Percentiles rank a stretch among this genome's conserved stretches.
Conservation (phyloP, 2,329 filamentous ascomycete species). For the Penicillium sp. region DNA sequence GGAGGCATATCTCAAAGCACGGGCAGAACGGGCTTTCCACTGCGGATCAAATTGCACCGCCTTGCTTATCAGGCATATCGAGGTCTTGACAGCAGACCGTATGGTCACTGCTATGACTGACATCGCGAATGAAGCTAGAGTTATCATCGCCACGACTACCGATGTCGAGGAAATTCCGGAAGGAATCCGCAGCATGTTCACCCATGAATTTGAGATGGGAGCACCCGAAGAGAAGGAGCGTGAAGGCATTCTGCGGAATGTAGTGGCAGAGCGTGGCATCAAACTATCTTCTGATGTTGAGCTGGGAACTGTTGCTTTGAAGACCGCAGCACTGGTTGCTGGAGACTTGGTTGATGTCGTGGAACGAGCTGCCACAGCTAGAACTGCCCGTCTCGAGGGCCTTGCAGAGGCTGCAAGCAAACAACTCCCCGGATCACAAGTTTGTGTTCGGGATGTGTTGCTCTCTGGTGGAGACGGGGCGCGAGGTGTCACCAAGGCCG, state of each 20-base stretch:
- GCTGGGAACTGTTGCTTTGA: conserved; percentile 79
- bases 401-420: conserved; percentile 55
- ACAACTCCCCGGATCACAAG: conserved; percentile 26
- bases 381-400: conserved; percentile 71
- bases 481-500: conserved; percentile 73
- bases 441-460: conserved; percentile 80
- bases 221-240: conserved; percentile 91
- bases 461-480: conserved; percentile 80
- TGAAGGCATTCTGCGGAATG: conserved; percentile 79
- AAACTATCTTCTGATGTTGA: conserved; percentile 82
- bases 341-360: conserved; percentile 94
- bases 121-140: conserved; percentile 73
- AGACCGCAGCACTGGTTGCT: conserved; percentile 92
- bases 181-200: conserved; percentile 85
- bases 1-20: conserved; percentile 82
- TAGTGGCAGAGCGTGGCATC: conserved; percentile 74
- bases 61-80: conserved; percentile 84
- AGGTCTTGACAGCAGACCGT: conserved; percentile 85
- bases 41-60: conserved; percentile 83
- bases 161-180: conserved; percentile 94
- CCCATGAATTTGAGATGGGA: conserved; percentile 89
- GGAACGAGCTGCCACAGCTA: conserved; percentile 79
- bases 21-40: conserved; percentile 83
- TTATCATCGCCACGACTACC: conserved; percentile 90
- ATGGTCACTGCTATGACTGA: conserved; percentile 85